Base-by-base conservation (phyloP, 768 basidiomycete genomes). In the Boletus tomentosulus region DNA sequence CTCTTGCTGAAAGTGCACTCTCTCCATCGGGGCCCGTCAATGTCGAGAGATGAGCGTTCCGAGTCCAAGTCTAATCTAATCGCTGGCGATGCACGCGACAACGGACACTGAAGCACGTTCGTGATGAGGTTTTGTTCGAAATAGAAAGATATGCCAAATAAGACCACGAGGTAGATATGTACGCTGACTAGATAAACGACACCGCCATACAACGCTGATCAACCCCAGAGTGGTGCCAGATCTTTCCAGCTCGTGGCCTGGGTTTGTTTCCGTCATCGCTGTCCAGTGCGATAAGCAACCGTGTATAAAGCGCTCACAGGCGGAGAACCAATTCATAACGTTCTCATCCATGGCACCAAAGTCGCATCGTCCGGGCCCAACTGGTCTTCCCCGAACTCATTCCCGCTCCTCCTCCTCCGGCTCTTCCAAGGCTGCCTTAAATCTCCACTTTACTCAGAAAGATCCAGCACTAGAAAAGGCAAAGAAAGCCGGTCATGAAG, bases 1-100 rank as follows among this genome's bases (percentile, higher is more conserved):
- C 84, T 96, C 93, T 71, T 95, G 89, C 72, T 95, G 85, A 63
- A 87, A 95, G 55, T 96, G 89, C 0, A 96, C 93, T 59, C 91
- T 82, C 79, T 98, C 94, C 94, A 98, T 95, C 56, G 24, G 71
- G 60, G 44, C n/a, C 25, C 15, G 43, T 28, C 10, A 22, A n/a
- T 16, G 43, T 31, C 7, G 44, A 45, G 43, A 27, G 27, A 25
- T 22, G 11, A 34, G 19, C 19, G 19, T 19, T 19, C 19, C 19
- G 19, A 19, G 19, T 19, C 19, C 19, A 25, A 43, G 30, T 55
- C 53, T 56, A 49, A 65, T 65, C 63, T 59, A 57, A 64, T 65
- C 45, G 9, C 45, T 46, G 30, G 28, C 43, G 43, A 25, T 44
- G 44, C 28, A 19, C 28, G 22, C 41, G 8, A 15, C 16, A 16